Base-by-base conservation (phyloP, 2,329 filamentous ascomycete genomes). In the Botryotinia convoluta region DNA sequence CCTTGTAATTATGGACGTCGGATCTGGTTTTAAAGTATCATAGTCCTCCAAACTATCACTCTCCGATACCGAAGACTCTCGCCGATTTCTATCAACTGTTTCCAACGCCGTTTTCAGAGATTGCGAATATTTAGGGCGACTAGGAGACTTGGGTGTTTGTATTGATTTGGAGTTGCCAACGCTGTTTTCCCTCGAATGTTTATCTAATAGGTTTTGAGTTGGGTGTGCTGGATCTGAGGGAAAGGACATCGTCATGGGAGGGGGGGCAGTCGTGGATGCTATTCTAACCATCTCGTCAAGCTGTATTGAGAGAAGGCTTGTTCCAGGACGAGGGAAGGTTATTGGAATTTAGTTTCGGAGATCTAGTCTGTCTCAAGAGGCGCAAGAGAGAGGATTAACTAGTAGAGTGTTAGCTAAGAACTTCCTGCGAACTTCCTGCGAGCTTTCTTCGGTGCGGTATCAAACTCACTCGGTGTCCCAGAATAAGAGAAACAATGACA, bases 1-100 rank as follows among this genome's bases (percentile, higher is more conserved):
- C 78, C 83, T 45, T 79, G 78, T 68, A 74, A 79, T 72, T 8
- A 81, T 75, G 35, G 78, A 73, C 44, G 64, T 73, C 3, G 77
- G 78, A 68, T 80, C 78, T 61, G 75, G 78, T 59, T 70, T 77
- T 26, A 81, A 48, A 10, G 77, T 70, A 74, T 81, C 79, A 60
- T 80, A 80, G 62, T 81, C 79, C 71, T 81, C 79, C 71, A 80
- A 78, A 37, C 79, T 79, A 26, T 75, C 73, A 62, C 67, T 78
- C 54, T 80, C 79, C 16, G 74, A 69, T 10, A 64, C 74, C 32
- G 74, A 72, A 29, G 72, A 74, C 51, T 69, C 72, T 63, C 73
- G 61, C 29, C 73, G 51, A 26, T 57, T 64, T 45, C 48, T 65
- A 8, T 68, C 65, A 26, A 70, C 74, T 14, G 73, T 74, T 60